phyloP scores from a whole-genome alignment of 768 basidiomycete genomes.

The Galerina sulciceps region DNA sequence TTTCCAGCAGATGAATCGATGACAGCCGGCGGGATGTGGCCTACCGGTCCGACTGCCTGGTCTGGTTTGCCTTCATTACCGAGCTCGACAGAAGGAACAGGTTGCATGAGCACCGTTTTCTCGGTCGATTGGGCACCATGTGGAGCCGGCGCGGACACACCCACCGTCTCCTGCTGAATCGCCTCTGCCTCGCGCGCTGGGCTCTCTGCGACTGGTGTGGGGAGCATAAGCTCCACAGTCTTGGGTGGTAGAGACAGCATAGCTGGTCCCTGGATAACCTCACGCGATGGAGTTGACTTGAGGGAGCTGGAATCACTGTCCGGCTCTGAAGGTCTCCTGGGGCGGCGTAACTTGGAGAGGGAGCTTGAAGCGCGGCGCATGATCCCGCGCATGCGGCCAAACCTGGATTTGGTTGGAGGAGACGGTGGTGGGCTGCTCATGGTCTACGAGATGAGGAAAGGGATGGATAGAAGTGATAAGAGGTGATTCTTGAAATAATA shows the following conservation, averaged over 20 bases:
- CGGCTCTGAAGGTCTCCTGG: not conserved
- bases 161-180: not conserved
- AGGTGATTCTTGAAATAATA: no score
- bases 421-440: not conserved
- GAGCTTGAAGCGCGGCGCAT: not conserved
- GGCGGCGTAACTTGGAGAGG: not conserved
- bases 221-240: not conserved
- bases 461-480: constrained; percentile 13
- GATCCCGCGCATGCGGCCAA: not conserved
- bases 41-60: not conserved
- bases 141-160: not conserved
- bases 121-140: not conserved
- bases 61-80: not conserved
- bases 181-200: constrained; percentile 1
- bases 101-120: not conserved
- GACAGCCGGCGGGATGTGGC: not conserved
- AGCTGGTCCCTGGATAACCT: not conserved
- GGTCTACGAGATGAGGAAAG: constrained; percentile 21
- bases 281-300: not conserved
- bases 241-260: not conserved
- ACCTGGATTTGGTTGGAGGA: not conserved
- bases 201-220: not conserved
- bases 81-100: not conserved
- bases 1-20: not conserved
- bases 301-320: not conserved